Conservation (phyloP, 441 rosid genomes). For the Euphorbia schlechtendalii region DNA sequence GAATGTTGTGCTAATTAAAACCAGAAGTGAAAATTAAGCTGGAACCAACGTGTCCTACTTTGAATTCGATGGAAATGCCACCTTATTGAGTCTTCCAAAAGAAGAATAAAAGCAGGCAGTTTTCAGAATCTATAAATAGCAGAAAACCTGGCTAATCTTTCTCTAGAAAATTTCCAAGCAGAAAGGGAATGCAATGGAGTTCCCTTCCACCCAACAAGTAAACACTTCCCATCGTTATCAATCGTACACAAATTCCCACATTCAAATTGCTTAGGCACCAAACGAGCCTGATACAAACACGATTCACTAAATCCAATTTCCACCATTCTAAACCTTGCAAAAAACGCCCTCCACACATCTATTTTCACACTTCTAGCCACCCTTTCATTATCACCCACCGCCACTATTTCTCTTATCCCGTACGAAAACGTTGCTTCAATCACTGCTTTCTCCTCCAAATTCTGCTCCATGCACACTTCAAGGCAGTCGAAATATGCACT, state of each 20-base stretch:
- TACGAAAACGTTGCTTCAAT: slow-evolving; percentile 18
- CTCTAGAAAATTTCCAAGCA: slow-evolving; percentile 28
- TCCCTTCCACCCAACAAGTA: slow-evolving; percentile 45
- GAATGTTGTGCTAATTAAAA: too few relatives aligned
- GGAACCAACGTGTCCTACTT: too few relatives aligned
- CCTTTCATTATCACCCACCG: slow-evolving; percentile 39
- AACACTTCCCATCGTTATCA: slow-evolving; percentile 25
- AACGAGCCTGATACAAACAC: slow-evolving; percentile 35
- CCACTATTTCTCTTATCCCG: slow-evolving; percentile 31
- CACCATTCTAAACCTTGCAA: slow-evolving; percentile 31
- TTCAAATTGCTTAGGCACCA: slow-evolving; percentile 21
- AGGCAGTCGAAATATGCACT: slow-evolving; percentile 34
- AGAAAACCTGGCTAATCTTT: not conserved
- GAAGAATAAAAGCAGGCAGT: too few relatives aligned
- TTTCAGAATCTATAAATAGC: too few relatives aligned
- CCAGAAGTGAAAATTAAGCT: too few relatives aligned
- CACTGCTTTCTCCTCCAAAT: slow-evolving; percentile 20
- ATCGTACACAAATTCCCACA: slow-evolving; percentile 32
- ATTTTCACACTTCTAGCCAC: slow-evolving; percentile 27
- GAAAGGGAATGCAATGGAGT: slow-evolving; percentile 35
- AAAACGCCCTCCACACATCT: slow-evolving; percentile 43
- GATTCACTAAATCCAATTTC: slow-evolving; percentile 36
- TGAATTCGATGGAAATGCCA: too few relatives aligned
- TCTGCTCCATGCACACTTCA: slow-evolving; percentile 27
- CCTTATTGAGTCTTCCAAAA: too few relatives aligned